Conservation (phyloP, 768 basidiomycete species). For the Tulasnella sp. region DNA sequence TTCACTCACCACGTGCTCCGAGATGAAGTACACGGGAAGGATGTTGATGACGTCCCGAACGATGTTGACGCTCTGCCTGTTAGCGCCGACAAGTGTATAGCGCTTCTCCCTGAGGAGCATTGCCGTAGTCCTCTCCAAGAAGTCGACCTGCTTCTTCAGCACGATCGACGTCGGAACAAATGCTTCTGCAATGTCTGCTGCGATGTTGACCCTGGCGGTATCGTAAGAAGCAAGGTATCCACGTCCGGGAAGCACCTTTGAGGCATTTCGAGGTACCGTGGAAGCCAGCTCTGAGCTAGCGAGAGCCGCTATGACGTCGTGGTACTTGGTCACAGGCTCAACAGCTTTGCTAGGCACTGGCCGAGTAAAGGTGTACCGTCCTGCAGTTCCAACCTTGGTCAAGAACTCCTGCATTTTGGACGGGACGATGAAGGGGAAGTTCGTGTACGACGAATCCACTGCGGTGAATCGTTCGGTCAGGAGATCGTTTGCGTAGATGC, state of each 20-base stretch:
- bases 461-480: neutral
- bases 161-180: neutral
- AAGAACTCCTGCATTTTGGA: slow-evolving; percentile 51
- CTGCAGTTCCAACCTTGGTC: slow-evolving; percentile 43
- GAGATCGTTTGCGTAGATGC: neutral
- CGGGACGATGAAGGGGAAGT: slow-evolving; percentile 81
- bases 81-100: slow-evolving; percentile 58
- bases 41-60: slow-evolving; percentile 67
- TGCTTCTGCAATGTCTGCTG: neutral
- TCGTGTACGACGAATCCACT: too few species aligned
- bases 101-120: slow-evolving; percentile 60
- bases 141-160: slow-evolving; percentile 37
- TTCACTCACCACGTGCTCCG: slow-evolving; percentile 61
- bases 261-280: neutral
- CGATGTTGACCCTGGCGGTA: neutral
- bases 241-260: neutral
- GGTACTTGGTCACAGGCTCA: neutral
- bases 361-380: slow-evolving; percentile 63
- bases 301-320: neutral
- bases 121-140: slow-evolving; percentile 53
- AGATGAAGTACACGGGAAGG: slow-evolving; percentile 65
- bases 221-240: too few species aligned
- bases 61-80: slow-evolving; percentile 62
- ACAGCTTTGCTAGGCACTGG: slow-evolving; percentile 39
- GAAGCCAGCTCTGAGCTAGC: slow-evolving; percentile 22